Base-by-base conservation (phyloP, 306 rosid species). In the Malus asiatica region DNA sequence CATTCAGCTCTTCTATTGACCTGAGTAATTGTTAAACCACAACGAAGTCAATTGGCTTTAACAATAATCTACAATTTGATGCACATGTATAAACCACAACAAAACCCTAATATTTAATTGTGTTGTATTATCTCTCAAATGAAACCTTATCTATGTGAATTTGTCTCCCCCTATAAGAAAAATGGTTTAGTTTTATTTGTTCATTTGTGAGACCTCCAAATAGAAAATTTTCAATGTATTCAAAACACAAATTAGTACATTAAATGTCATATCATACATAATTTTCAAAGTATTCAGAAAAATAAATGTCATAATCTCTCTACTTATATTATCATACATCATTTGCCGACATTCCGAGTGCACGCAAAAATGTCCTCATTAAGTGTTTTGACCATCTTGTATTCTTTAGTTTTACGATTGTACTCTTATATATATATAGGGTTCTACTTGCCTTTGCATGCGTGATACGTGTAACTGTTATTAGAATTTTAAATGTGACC, bases 1-100 rank as follows among this genome's bases (percentile, higher is more conserved):
- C 91, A 67, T 90, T 90, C 82, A 95, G 72, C 74, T 95, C 97
- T 76, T 90, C 99, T 11, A 95, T 77, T 6, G 87, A 83, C 77
- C 96, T 91, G 81, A 62, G 9, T 11, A 25, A 46, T 62, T 18
- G 45, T 61, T 42, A 74, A 44, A 27, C 14, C 55, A 48, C 55
- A 48, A 48, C 16, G 15, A 5, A 48, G 55, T 51, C 20, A 51
- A 51, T 51, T 51, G 8, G 55, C 20, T 51, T 51, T 51, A 51
- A 16, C 55, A 51, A 15, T 51, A 51, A 51, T 51, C 55, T 16
- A 15, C 45, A 42, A 2, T 51, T 6, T 15, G 55, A 51, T 15
- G 55, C 55, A 51, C 20, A 51, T 38, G 42, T 38, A 38, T 38
- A 38, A 38, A 38, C 10, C 42, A 38, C 42, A 38, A 0, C 42